Evolutionary conservation across 345 rosid genomes (phyloP).

Genomic region (Brassica nigra): DNA sequence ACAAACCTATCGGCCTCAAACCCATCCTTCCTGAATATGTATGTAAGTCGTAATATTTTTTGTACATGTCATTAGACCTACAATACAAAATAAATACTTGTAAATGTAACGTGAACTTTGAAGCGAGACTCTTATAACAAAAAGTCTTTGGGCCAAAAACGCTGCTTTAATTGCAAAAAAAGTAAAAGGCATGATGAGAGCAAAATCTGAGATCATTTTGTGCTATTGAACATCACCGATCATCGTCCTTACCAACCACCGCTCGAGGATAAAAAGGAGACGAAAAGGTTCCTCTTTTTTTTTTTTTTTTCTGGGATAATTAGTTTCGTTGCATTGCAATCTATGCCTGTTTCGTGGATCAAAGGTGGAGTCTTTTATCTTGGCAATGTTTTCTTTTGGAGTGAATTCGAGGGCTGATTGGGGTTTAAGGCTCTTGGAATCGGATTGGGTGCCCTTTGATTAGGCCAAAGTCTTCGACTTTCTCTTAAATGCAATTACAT

Average conservation of each 20-base stretch:
- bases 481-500: not conserved
- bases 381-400: not conserved
- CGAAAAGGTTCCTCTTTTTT: constrained; percentile 4
- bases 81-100: not conserved
- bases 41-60: not conserved
- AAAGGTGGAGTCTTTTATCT: not conserved
- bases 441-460: not conserved
- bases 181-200: constrained; percentile 23
- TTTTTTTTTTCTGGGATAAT: not conserved
- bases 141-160: not conserved
- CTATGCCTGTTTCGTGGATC: not conserved
- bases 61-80: not conserved
- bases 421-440: not conserved
- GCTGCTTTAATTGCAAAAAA: not conserved
- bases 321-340: constrained; percentile 25
- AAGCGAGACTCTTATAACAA: not conserved
- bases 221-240: constrained; percentile 1
- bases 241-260: constrained; percentile 4
- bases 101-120: too few relatives aligned
- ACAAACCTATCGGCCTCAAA: not conserved
- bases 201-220: constrained; percentile 21
- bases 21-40: not conserved
- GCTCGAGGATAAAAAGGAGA: constrained; percentile 9
- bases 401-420: not conserved
- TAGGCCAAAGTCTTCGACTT: not conserved